phyloP scores from a whole-genome alignment of 2,329 filamentous ascomycete species.

The Arthrobotrys entomopaga region DNA sequence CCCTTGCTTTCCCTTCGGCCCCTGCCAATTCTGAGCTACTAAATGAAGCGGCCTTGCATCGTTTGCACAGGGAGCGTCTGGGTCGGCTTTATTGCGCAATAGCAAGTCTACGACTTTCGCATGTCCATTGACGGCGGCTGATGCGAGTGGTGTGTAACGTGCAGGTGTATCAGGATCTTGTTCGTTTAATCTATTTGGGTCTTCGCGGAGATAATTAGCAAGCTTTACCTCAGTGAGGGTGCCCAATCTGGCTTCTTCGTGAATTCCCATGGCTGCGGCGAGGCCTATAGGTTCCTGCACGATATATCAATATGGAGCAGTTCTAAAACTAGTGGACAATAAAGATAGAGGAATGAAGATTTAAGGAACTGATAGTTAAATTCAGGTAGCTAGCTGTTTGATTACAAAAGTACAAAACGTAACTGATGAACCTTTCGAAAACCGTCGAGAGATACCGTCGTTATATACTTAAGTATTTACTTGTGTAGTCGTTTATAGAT shows the following conservation, averaged over 20 bases:
- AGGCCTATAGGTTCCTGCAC: too few relatives aligned
- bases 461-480: too few relatives aligned
- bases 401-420: too few relatives aligned
- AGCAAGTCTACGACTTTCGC: not conserved
- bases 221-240: not conserved
- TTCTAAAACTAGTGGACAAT: too few relatives aligned
- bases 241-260: not conserved
- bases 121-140: not conserved
- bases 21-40: not conserved
- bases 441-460: too few relatives aligned
- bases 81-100: not conserved
- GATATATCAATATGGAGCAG: too few relatives aligned
- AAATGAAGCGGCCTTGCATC: not conserved
- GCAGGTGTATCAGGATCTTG: not conserved
- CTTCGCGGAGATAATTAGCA: not conserved
- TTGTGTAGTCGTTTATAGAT: too few relatives aligned
- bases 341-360: too few relatives aligned
- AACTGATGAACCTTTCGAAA: too few relatives aligned
- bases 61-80: not conserved
- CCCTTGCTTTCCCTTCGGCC: not conserved
- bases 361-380: too few relatives aligned
- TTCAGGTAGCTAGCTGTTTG: too few relatives aligned
- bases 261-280: not conserved
- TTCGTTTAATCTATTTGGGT: not conserved
- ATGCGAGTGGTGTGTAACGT: not conserved